These are phyloP conservation scores for Aureobasidium melanogenum DNA, from an alignment of 2,329 filamentous ascomycete genomes.

Conservation along the genomic window DNA sequence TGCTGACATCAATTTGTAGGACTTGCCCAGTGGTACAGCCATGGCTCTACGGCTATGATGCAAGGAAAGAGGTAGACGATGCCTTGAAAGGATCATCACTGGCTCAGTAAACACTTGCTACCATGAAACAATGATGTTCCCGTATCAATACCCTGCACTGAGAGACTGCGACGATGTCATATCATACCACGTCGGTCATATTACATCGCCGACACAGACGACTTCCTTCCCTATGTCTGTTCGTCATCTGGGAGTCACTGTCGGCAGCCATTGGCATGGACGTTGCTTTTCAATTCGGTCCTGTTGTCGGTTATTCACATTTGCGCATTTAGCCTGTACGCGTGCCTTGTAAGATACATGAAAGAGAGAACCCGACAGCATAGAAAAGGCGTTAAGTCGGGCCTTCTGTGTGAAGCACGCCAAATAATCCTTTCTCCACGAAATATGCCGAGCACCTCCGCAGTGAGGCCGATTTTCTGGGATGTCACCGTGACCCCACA, in stretches of 20 bases:
- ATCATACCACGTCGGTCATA: neutral
- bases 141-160: neutral
- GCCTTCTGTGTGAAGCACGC: neutral
- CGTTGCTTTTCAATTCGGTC: conserved; percentile 12
- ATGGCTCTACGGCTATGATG: conserved; percentile 59
- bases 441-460: neutral
- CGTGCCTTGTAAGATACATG: neutral
- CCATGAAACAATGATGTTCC: neutral
- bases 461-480: neutral
- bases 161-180: neutral
- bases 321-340: conserved; percentile 5
- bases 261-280: conserved; percentile 1
- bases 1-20: conserved; percentile 5
- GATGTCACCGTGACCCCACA: conserved; percentile 6
- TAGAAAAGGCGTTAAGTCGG: neutral
- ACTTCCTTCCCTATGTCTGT: neutral
- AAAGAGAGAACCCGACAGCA: neutral
- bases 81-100: conserved; percentile 18
- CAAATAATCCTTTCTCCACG: neutral
- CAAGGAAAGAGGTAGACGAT: conserved; percentile 41
- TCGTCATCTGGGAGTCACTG: neutral
- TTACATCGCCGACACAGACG: neutral
- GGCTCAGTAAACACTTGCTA: neutral
- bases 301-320: conserved; percentile 7
- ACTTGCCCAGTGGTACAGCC: conserved; percentile 54